Evolutionary conservation across 2,329 filamentous ascomycete species (phyloP).

Genomic region (Colletotrichum eleusines): DNA sequence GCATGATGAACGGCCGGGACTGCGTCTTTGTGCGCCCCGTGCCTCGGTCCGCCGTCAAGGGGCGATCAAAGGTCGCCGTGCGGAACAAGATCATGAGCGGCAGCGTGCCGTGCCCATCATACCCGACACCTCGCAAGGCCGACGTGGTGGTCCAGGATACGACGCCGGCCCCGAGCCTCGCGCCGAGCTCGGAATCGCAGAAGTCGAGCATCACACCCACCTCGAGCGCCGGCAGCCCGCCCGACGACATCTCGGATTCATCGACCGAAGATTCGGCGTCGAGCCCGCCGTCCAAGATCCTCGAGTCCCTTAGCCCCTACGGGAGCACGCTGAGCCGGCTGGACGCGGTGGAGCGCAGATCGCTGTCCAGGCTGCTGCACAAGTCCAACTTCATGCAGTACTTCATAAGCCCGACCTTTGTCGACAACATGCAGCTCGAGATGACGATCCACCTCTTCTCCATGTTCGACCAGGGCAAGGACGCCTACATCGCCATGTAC

Average conservation of each 20-base stretch:
- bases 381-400: constrained; percentile 40
- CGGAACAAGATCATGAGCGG: constrained; percentile 34
- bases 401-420: constrained; percentile 34
- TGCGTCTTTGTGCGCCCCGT: constrained; percentile 41
- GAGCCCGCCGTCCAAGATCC: constrained; percentile 34
- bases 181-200: constrained; percentile 1
- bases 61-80: constrained; percentile 29
- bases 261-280: constrained; percentile 38
- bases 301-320: constrained; percentile 30
- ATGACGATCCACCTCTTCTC: constrained; percentile 38
- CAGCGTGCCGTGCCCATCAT: constrained; percentile 17
- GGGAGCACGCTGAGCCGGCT: constrained; percentile 32
- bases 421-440: constrained; percentile 39
- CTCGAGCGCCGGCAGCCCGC: constrained; percentile 27
- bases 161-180: constrained; percentile 10
- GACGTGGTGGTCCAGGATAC: constrained; percentile 10
- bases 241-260: constrained; percentile 33
- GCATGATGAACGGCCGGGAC: constrained; percentile 39
- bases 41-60: constrained; percentile 37
- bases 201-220: constrained; percentile 14
- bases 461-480: constrained; percentile 39
- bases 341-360: constrained; percentile 8
- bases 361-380: constrained; percentile 32
- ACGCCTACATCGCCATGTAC: constrained; percentile 40
- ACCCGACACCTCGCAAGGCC: constrained; percentile 15